Evolutionary conservation across 257 asterid genomes (phyloP).

Genomic region (Verbena officinalis): DNA sequence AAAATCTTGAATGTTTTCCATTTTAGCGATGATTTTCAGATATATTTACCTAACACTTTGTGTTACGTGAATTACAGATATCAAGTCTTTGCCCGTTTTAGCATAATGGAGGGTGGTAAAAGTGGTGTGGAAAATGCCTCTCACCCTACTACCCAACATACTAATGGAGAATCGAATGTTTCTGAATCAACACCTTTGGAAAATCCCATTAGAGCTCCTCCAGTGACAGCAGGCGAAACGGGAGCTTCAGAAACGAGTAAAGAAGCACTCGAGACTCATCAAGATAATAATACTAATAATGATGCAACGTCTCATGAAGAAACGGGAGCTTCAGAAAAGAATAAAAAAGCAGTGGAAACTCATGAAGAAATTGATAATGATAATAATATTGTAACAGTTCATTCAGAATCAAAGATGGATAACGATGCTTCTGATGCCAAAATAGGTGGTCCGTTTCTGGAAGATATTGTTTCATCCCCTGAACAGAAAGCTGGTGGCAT

Average conservation of each 20-base stretch:
- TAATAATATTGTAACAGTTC: background rate
- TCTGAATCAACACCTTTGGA: constrained; percentile 24
- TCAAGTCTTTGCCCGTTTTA: constrained; percentile 30
- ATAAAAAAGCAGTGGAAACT: constrained; percentile 26
- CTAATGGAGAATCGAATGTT: constrained; percentile 33
- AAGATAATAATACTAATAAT: constrained; percentile 24
- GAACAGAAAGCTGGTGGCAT: constrained; percentile 35
- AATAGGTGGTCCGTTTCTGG: constrained; percentile 30
- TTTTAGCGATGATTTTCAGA: no score
- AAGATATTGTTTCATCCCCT: constrained; percentile 41
- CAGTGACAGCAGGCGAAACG: constrained; percentile 24
- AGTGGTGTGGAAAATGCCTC: constrained; percentile 38
- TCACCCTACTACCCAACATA: constrained; percentile 31
- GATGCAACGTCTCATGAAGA: constrained; percentile 27
- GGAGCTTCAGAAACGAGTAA: constrained; percentile 33
- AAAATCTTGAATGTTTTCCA: background rate
- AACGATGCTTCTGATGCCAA: constrained; percentile 8
- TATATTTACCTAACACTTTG: background rate
- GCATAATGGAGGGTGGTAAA: constrained; percentile 68
- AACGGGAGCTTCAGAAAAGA: constrained; percentile 32
- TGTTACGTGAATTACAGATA: constrained; percentile 31
- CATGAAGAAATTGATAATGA: background rate
- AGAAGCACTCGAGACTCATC: constrained; percentile 27
- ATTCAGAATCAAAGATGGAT: no score
- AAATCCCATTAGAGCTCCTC: constrained; percentile 30